These are phyloP conservation scores for Yamadazyma phyllophila DNA, from an alignment of 805 yeast genomes.

Conservation along the genomic window DNA sequence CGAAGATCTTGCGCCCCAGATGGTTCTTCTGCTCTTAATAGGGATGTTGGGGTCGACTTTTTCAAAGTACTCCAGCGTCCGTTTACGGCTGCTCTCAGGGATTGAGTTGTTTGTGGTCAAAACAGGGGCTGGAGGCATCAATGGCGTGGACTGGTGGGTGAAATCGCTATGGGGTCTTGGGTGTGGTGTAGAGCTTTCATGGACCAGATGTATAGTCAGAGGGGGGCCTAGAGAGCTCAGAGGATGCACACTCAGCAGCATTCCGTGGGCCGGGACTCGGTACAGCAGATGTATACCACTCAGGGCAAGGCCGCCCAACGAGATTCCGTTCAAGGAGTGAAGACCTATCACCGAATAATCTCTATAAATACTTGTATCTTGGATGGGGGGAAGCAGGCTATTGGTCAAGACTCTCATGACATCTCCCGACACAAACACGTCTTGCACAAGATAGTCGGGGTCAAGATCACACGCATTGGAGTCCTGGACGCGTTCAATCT, in stretches of 20 bases:
- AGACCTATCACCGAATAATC: not conserved
- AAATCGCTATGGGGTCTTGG: not conserved
- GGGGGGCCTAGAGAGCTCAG: not conserved
- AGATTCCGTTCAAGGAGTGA: not conserved
- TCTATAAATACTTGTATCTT: not conserved
- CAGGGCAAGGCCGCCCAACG: too few species aligned
- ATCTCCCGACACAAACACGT: constrained; percentile 53
- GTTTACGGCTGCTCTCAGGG: constrained; percentile 17
- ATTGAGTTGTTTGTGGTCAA: constrained; percentile 11
- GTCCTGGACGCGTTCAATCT: constrained; percentile 66
- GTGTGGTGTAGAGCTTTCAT: not conserved
- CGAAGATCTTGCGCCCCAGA: constrained; percentile 1
- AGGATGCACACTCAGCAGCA: not conserved
- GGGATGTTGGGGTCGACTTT: constrained; percentile 23
- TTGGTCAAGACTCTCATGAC: constrained; percentile 34
- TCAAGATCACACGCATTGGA: constrained; percentile 69
- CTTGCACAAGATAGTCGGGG: constrained; percentile 66
- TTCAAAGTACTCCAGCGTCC: constrained; percentile 24
- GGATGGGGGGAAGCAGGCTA: constrained; percentile 15
- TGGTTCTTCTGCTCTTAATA: constrained; percentile 12
- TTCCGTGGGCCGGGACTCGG: not conserved
- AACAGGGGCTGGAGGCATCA: constrained; percentile 24
- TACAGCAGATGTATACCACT: too few species aligned
- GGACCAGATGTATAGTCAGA: too few species aligned
- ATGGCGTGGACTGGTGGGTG: constrained; percentile 22